Percentiles rank a stretch among this genome's conserved stretches.
Conservation (phyloP, 2,329 filamentous ascomycete genomes). For the Fusarium compactum region DNA sequence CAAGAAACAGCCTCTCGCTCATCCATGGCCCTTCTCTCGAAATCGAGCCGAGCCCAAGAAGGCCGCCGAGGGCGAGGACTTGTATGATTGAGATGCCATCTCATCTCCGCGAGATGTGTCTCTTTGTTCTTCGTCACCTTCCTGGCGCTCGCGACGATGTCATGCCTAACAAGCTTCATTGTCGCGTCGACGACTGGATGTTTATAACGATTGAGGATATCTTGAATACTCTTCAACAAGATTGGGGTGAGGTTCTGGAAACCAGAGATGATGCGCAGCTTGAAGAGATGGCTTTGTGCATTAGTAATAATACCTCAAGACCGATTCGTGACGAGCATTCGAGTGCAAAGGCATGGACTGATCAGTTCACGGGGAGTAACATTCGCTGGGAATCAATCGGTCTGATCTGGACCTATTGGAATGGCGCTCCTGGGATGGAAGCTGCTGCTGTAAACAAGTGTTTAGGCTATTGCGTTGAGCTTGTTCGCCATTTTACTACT, state of each 20-base stretch:
- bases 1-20: slow-evolving; percentile 54
- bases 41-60: slow-evolving; percentile 18
- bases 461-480: slow-evolving; percentile 51
- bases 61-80: slow-evolving; percentile 10
- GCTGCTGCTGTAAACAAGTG: slow-evolving; percentile 15
- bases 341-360: slow-evolving; percentile 54
- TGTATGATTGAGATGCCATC: slow-evolving; percentile 39
- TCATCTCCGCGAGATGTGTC: slow-evolving; percentile 53
- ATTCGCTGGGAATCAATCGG: slow-evolving; percentile 61
- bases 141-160: slow-evolving; percentile 44
- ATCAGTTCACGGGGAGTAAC: slow-evolving; percentile 54
- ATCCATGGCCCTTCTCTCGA: slow-evolving; percentile 43
- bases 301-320: slow-evolving; percentile 55
- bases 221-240: slow-evolving; percentile 49
- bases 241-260: slow-evolving; percentile 48
- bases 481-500: slow-evolving; percentile 45
- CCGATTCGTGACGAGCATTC: slow-evolving; percentile 53
- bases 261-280: slow-evolving; percentile 47
- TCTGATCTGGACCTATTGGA: slow-evolving; percentile 50
- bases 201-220: slow-evolving; percentile 47
- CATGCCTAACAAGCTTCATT: slow-evolving; percentile 37
- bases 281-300: slow-evolving; percentile 51
- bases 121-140: slow-evolving; percentile 54
- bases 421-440: slow-evolving; percentile 4
- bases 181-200: slow-evolving; percentile 51